Base-by-base conservation (phyloP, 768 basidiomycete species). In the Suillus hirtellus region DNA sequence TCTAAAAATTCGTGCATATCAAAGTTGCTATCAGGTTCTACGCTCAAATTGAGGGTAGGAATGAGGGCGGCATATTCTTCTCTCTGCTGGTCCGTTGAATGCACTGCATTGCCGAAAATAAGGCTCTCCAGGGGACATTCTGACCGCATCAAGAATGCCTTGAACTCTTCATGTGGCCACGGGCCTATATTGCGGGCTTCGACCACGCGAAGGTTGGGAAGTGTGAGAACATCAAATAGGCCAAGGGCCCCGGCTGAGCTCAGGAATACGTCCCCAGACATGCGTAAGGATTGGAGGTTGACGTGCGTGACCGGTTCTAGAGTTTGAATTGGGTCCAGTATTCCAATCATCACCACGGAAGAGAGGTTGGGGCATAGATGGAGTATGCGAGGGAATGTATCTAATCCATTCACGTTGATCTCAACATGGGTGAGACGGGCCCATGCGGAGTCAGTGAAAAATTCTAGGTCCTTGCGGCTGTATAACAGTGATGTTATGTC, bases 141-240 rank as follows among this genome's bases (percentile, higher is more conserved):
- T 11, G 70, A 71, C 1, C 70, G 69, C 40, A 15, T 27, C 24
- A 70, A 19, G 31, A 70, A 71, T 19, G 58, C 19, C 53, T 50
- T 70, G 58, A 71, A 60, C 15, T 61, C 60, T 4, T 64, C 44
- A 19, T 68, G 64, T 27, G 47, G 64, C 70, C 70, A 72, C 4
- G 43, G 1, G 1, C 14, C 21, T 24, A 62, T 37, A 60, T 67
- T 50, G 15, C 38, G 21, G 12, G 65, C 43, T 43, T 63, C 53
- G 35, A 70, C 44, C 12, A 56, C 21, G 10, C 49, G 49, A 37
- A 71, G 60, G 12, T 43, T 43, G 0, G 71, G 70, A 12, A 71
- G 34, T 4, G 69, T 66, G 19, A 72, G 53, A 7, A 49, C 38
- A 27, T 70, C 53, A 1, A 70, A 17, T 15, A 72, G 49, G 15